These are phyloP conservation scores for Colletotrichum sp. DNA, from an alignment of 2,329 filamentous ascomycete species.

Conservation along the genomic window DNA sequence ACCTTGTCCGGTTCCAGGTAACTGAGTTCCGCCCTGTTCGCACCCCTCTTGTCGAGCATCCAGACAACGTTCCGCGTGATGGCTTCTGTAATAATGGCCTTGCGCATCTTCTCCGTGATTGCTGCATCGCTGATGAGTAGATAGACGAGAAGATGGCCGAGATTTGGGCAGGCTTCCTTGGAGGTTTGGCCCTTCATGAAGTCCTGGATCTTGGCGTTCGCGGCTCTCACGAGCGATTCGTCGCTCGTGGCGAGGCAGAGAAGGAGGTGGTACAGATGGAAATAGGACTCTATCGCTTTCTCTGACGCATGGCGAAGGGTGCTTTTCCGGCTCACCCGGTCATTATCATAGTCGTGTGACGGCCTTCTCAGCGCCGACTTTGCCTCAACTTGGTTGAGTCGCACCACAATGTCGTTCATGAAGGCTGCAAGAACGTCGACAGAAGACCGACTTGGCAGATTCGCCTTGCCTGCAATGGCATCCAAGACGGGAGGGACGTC, in stretches of 20 bases:
- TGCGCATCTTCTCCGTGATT: slow-evolving; percentile 42
- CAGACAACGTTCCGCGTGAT: slow-evolving; percentile 57
- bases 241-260: slow-evolving; percentile 49
- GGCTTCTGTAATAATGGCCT: slow-evolving; percentile 51
- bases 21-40: slow-evolving; percentile 45
- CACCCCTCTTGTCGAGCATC: slow-evolving; percentile 47
- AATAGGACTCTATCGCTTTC: slow-evolving; percentile 58
- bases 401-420: slow-evolving; percentile 57
- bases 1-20: slow-evolving; percentile 46
- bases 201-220: slow-evolving; percentile 42
- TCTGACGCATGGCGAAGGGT: slow-evolving; percentile 53
- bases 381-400: slow-evolving; percentile 40
- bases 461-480: slow-evolving; percentile 27
- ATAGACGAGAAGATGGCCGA: slow-evolving; percentile 53
- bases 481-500: slow-evolving; percentile 23
- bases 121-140: slow-evolving; percentile 49
- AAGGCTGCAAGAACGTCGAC: slow-evolving; percentile 48
- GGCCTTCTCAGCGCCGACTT: neutral
- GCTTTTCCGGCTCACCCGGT: slow-evolving; percentile 30
- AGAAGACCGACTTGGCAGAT: slow-evolving; percentile 16
- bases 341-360: neutral
- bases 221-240: slow-evolving; percentile 35
- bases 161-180: slow-evolving; percentile 49
- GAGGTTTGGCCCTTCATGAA: slow-evolving; percentile 44
- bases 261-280: slow-evolving; percentile 56